Percentiles rank a stretch among this genome's conserved stretches.
Evolutionary conservation across 768 basidiomycete genomes (phyloP).

Genomic region (Russula sp.): DNA sequence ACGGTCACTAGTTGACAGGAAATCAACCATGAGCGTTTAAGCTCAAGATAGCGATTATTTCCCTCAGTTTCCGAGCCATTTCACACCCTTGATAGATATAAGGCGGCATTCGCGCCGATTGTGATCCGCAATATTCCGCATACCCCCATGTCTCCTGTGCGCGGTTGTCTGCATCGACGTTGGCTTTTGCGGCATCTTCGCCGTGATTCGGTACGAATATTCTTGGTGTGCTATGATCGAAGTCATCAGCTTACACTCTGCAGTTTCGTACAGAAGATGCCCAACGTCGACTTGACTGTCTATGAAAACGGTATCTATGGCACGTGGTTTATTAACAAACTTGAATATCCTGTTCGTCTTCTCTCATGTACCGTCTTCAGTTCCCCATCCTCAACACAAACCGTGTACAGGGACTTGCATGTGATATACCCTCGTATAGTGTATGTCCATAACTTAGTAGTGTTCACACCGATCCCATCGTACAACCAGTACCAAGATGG

Average conservation of each 20-base stretch:
- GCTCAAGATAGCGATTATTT: no score
- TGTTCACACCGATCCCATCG: neutral
- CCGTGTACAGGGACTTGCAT: constrained; percentile 43
- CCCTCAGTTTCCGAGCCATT: no score
- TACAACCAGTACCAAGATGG: constrained; percentile 48
- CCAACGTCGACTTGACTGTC: constrained; percentile 47
- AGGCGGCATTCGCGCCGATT: no score
- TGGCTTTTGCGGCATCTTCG: constrained; percentile 52
- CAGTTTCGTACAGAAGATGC: constrained; percentile 47
- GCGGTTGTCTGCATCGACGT: constrained; percentile 47
- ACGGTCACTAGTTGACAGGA: no score
- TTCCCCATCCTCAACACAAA: neutral
- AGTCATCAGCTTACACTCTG: neutral
- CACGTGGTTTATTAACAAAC: constrained; percentile 51
- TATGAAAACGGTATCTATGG: constrained; percentile 60
- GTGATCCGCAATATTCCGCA: no score
- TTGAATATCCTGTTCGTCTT: constrained; percentile 43
- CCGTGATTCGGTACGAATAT: constrained; percentile 44
- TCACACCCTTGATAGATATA: no score
- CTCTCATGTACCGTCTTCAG: no score
- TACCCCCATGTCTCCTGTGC: no score
- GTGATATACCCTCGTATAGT: constrained; percentile 54
- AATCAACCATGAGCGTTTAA: no score
- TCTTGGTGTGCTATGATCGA: neutral
- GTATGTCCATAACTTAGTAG: constrained; percentile 31